Base-by-base conservation (phyloP, 352 stramenopile species). In the Globisporangium paddicum region DNA sequence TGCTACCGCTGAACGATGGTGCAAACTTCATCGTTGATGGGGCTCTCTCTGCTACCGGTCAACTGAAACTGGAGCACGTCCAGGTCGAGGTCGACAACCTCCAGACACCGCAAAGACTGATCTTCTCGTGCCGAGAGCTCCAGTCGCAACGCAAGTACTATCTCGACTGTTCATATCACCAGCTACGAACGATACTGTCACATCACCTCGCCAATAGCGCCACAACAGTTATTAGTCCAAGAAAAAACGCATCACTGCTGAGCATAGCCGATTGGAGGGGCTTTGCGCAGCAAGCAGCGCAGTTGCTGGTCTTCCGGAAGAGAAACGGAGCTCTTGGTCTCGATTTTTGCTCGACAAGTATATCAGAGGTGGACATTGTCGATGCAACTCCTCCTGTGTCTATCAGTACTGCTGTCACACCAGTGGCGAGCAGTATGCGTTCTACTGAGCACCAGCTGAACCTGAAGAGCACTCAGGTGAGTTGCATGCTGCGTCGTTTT, bases 51-150 rank as follows among this genome's bases (percentile, higher is more conserved):
- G 10, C 18, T 26, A 14, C 47, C n/a, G 55, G 34, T 38, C 23
- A 30, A 32, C 46, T 66, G 60, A 37, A 44, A n/a, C 32, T 77
- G 19, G 34, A 72, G 38, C 68, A 69, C 1, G 9, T 90, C 10
- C 72, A 73, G 4, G 58, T 86, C 13, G 68, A 86, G 38, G 51
- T 82, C 1, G 73, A 90, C 35, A 38, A 73, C 34, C 56, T 77
- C 23, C 46, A 66, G 14, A 62, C 68, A 8, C 73, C 80, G 21
- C 62, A 63, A 2, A 66, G 75, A 3, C 60, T 90, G 2, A 64
- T 81, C 41, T 87, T 87, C 47, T 87, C 76, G 2, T 86, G 66
- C 26, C 64, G 67, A 26, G 74, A 90, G 41, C 48, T 76, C 1
- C 69, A 87, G 25, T 71, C 75, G 5, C 75, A 69, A 11, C 72